Base-by-base conservation (phyloP, 208 protist species). In the Wallacemonas sp. region DNA sequence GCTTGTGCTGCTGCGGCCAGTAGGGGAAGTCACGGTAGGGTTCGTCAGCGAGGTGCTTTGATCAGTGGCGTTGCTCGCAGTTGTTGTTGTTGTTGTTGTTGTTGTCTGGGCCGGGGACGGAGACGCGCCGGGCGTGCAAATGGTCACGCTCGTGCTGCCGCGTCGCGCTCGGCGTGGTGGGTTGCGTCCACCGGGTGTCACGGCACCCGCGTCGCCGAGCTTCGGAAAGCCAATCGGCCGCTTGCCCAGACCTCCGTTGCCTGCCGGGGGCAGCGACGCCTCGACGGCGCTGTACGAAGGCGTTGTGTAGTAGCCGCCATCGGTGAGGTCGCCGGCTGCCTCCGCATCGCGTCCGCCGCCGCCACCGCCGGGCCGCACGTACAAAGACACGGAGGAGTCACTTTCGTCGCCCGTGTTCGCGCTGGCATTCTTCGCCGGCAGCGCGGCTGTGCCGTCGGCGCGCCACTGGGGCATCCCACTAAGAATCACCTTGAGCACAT, bases 251-350 rank as follows among this genome's bases (percentile, higher is more conserved):
- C n/a, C 11, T 14, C 16, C 7, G 31, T 59, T 59, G 14, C n/a
- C n/a, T n/a, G n/a, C 31, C 31, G 39, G 5, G 14, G 31, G 39
- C 5, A 59, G 52, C 14, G 52, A 59, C 31, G 52, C 52, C 52
- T 59, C 52, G 29, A 59, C 52, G n/a, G 52, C 52, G 20, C 52
- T 59, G 52, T 41, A 41, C 11, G 52, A 59, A 3, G 52, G 52
- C 52, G 52, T 59, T 10, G 52, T 23, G 52, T 59, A 59, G 52
- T 59, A 59, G 31, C 52, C 52, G 32, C 52, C 52, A 28, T 59
- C 52, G 3, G 52, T 59, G 10, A 59, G 31, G 31, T 59, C 52
- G 20, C 52, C 52, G 3, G 31, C 31, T 12, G 4, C n/a, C 0
- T 59, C 52, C n/a, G n/a, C n/a, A n/a, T n/a, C n/a, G n/a, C n/a